Evolutionary conservation across 352 stramenopile genomes (phyloP).

Genomic region (Pythium monospermum): DNA sequence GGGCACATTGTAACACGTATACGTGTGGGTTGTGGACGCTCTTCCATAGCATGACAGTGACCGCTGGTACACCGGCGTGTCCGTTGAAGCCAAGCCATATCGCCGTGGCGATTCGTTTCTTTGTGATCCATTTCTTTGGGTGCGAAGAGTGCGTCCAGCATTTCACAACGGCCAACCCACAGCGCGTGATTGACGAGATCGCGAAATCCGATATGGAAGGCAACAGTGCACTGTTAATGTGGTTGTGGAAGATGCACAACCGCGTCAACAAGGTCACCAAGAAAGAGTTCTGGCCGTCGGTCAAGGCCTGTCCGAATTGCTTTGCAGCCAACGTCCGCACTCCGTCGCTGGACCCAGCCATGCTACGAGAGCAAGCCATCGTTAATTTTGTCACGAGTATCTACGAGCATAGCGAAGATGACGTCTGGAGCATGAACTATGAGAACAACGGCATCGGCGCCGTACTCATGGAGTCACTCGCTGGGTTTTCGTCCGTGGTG

Average conservation of each 20-base stretch:
- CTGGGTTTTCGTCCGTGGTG: constrained; percentile 34
- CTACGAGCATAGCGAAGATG: constrained; percentile 45
- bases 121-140: constrained; percentile 79
- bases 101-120: constrained; percentile 57
- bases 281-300: constrained; percentile 60
- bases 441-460: constrained; percentile 35
- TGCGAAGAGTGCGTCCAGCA: constrained; percentile 73
- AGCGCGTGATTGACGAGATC: constrained; percentile 41
- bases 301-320: constrained; percentile 46
- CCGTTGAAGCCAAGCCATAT: constrained; percentile 52
- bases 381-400: constrained; percentile 45
- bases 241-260: constrained; percentile 85
- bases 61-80: constrained; percentile 24
- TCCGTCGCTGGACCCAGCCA: constrained; percentile 39
- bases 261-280: constrained; percentile 73
- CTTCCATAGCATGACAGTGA: constrained; percentile 72
- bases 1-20: constrained; percentile 64
- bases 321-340: constrained; percentile 47
- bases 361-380: constrained; percentile 48
- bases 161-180: constrained; percentile 65
- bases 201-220: constrained; percentile 32
- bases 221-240: constrained; percentile 43
- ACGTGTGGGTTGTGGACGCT: constrained; percentile 80
- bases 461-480: constrained; percentile 32
- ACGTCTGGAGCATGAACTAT: constrained; percentile 43